A percentile compares a stretch with the other conserved stretches of the same genome.
phyloP scores from a whole-genome alignment of 768 basidiomycete genomes.

The Tylopilus rubrobrunneus region DNA sequence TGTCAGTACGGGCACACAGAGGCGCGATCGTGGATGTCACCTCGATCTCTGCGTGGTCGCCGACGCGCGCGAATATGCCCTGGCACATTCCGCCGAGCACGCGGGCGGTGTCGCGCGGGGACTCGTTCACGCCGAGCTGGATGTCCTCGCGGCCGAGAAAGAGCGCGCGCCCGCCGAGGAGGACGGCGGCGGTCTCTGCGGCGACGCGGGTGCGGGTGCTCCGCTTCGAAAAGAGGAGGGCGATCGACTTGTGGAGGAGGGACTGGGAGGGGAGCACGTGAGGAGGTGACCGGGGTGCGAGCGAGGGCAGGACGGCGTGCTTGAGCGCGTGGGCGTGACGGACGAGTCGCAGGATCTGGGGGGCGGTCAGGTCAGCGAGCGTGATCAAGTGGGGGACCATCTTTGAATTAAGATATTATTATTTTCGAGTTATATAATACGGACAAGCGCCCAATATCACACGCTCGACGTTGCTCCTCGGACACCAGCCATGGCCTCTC shows the following conservation, averaged over 20 bases:
- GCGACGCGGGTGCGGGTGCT: constrained; percentile 89
- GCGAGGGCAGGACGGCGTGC: constrained; percentile 60
- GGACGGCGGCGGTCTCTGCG: constrained; percentile 73
- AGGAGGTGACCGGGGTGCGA: constrained; percentile 42
- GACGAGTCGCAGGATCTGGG: constrained; percentile 68
- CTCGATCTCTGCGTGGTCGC: constrained; percentile 89
- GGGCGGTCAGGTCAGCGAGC: constrained; percentile 78
- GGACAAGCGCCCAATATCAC: constrained; percentile 15
- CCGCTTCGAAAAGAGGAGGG: constrained; percentile 88
- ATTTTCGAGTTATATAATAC: constrained; percentile 1
- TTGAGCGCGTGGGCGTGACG: constrained; percentile 64
- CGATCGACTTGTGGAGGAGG: constrained; percentile 79
- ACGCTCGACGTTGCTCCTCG: too few relatives aligned
- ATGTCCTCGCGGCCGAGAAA: constrained; percentile 91
- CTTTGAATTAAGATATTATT: background rate
- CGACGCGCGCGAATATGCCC: constrained; percentile 96
- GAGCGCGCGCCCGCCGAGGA: constrained; percentile 85
- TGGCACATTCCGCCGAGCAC: constrained; percentile 95
- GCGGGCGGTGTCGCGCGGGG: constrained; percentile 72
- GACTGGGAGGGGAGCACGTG: constrained; percentile 55
- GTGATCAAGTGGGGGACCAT: constrained; percentile 74
- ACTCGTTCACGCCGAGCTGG: constrained; percentile 95
- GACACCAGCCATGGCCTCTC: constrained; percentile 18
- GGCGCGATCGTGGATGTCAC: constrained; percentile 39
- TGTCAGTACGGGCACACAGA: background rate